Percentiles rank a stretch among this genome's conserved stretches.
Conservation (phyloP, 331 rosid species). For the Acacia pycnantha region DNA sequence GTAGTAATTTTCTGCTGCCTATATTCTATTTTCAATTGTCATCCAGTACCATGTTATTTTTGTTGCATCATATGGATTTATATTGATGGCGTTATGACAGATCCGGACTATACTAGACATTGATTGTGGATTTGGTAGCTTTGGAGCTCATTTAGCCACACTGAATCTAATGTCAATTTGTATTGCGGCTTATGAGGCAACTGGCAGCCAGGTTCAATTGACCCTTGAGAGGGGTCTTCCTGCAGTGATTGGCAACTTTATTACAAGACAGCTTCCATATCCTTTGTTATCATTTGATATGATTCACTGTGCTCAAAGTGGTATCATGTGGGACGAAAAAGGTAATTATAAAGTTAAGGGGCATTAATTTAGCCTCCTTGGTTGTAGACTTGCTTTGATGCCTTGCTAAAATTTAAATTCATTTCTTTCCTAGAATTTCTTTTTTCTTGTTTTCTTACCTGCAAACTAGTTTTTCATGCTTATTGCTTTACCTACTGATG, state of each 20-base stretch:
- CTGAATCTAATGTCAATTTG: conserved; percentile 71
- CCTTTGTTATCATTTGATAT: conserved; percentile 84
- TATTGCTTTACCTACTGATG: conserved; percentile 8
- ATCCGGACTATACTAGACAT: conserved; percentile 71
- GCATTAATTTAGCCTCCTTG: neutral
- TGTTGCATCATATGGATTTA: conserved; percentile 20
- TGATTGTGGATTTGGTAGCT: conserved; percentile 92
- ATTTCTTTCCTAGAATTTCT: conserved; percentile 6
- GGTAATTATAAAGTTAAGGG: conserved; percentile 42
- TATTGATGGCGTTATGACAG: conserved; percentile 55
- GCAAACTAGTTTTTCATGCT: neutral
- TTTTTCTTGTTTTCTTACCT: neutral
- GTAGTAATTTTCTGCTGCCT: neutral
- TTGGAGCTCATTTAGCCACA: conserved; percentile 80
- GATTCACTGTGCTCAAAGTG: conserved; percentile 92
- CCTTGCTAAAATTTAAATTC: neutral
- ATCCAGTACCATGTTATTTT: neutral
- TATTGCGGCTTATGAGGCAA: conserved; percentile 78
- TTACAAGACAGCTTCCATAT: conserved; percentile 76
- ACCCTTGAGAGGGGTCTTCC: conserved; percentile 95
- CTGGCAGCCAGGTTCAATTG: conserved; percentile 95
- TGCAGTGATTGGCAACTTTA: conserved; percentile 78
- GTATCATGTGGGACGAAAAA: conserved; percentile 72
- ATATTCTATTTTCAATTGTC: conserved; percentile 5
- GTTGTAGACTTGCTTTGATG: neutral